Base-by-base conservation (phyloP, 352 stramenopile genomes). In the Globisporangium canariense region DNA sequence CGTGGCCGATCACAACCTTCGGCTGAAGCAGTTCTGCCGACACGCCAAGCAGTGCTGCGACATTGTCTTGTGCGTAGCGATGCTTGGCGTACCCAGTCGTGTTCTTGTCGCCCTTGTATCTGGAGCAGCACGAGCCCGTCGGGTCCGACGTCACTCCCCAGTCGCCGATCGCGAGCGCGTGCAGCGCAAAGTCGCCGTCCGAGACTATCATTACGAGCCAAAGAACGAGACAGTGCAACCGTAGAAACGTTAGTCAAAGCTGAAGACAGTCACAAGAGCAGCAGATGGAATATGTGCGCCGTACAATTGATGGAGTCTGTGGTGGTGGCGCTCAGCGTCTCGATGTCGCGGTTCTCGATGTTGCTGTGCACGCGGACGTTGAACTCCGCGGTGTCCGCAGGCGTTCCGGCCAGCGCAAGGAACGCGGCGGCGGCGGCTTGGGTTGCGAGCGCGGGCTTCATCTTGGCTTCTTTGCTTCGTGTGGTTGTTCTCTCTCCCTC, bases 1-100 rank as follows among this genome's bases (percentile, higher is more conserved):
- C 83, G 66, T 92, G 83, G 43, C 83, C 80, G 34, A 92, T 55
- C n/a, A 92, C 74, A 13, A 60, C 81, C 52, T 85, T 83, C 1
- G 83, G 83, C 47, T 83, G 68, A 47, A 86, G 78, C 30, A 83
- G 13, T 50, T 46, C 75, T n/a, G 60, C 60, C 11, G 60, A 65
- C 16, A 22, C 61, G 1, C 61, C 51, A 5, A 67, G 61, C 8
- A 64, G 41, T 25, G 51, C 28, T n/a, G 77, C 74, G 34, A 85
- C 77, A 64, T 82, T 77, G 30, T 85, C 77, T 57, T 82, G 74
- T 3, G 74, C 76, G 32, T 79, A 85, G 11, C 64, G 59, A 32
- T 61, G 63, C 66, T 78, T 68, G 46, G 81, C 75, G 65, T 64
- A 87, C 41, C 70, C 77, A 4, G 61, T 64, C 10, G 65, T 73